Evolutionary conservation across 2,329 filamentous ascomycete species (phyloP), one percentile per base, ranked within the genome.

Genomic region (Cercospora sesami): DNA sequence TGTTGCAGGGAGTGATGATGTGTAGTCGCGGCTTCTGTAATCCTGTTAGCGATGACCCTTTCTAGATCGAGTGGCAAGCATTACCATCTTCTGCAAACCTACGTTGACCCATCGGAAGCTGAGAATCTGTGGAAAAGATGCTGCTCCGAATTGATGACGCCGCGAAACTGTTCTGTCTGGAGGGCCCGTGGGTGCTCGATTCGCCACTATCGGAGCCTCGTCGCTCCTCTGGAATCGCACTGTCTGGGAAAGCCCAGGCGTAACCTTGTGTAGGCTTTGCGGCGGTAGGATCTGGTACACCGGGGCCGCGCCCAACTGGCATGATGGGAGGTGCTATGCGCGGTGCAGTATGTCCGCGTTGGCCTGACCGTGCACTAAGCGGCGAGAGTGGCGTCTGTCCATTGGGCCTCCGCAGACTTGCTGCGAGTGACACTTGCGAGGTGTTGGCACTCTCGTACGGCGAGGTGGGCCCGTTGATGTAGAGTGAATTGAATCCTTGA

Each of bases 181-280:
- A 93, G 65, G 86, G 81, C 42, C 87, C 87, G 14, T 71, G 71
- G 77, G 79, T 76, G 79, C 75, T 84, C 74, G 81, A 81, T 58
- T 82, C 81, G 71, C 79, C 80, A 69, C 84, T 85, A 70, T 81
- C 84, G 16, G 82, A 83, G 33, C 79, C 81, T 66, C 82, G 77
- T 64, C 81, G 77, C 45, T 84, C 82, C 51, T 63, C 61, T 39
- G 79, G 82, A 67, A 90, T 87, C 63, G 89, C 86, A 64, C 90
- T 88, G 75, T 92, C 91, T 1, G 91, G 91, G 73, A 94, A 94
- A 72, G 91, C 91, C 91, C 91, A 94, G 4, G 91, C 90, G 77
- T 91, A 91, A 77, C 91, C 91, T 78, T 93, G 93, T 10, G 90
- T 94, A 5, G 91, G 91, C 77, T 92, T 90, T 31, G 90, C 89